Conservation (phyloP, 176 grass and related monocot species). For the Neostapfia colusana region DNA sequence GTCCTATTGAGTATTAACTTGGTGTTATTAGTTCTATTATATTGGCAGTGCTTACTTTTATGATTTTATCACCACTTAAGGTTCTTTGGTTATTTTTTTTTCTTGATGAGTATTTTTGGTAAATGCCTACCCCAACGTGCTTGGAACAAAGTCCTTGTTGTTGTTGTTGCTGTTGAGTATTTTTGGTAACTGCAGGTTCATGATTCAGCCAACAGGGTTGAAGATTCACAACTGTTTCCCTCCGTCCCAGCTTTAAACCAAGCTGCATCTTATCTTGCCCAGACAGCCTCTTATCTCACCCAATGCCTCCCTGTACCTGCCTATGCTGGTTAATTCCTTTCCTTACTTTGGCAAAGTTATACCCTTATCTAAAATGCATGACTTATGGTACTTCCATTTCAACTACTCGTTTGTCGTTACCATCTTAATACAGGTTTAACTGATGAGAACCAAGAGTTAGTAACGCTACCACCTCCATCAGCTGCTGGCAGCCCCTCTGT, state of each 20-base stretch:
- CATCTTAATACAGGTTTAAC: conserved; percentile 39
- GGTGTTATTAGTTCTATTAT: neutral
- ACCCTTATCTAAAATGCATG: neutral
- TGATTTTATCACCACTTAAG: neutral
- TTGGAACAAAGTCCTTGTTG: no score
- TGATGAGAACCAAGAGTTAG: conserved; percentile 58
- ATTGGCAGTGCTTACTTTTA: neutral
- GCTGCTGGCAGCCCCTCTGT: conserved; percentile 8
- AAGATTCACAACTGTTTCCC: conserved; percentile 59
- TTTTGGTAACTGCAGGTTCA: conserved; percentile 44
- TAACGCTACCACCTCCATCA: conserved; percentile 34
- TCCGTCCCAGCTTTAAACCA: conserved; percentile 64
- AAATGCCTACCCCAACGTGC: no score
- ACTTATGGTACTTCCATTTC: conserved; percentile 7
- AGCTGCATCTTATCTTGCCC: conserved; percentile 66
- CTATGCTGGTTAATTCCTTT: conserved; percentile 46
- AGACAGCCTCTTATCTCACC: conserved; percentile 81
- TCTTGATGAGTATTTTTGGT: neutral
- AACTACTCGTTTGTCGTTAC: neutral
- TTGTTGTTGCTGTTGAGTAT: no score
- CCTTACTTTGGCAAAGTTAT: neutral
- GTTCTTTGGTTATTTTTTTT: neutral
- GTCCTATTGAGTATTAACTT: neutral
- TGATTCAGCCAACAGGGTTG: conserved; percentile 36
- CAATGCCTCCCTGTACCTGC: conserved; percentile 68